These are phyloP conservation scores for Santalum album DNA, from an alignment of 164 flowering plant genomes.

Conservation along the genomic window DNA sequence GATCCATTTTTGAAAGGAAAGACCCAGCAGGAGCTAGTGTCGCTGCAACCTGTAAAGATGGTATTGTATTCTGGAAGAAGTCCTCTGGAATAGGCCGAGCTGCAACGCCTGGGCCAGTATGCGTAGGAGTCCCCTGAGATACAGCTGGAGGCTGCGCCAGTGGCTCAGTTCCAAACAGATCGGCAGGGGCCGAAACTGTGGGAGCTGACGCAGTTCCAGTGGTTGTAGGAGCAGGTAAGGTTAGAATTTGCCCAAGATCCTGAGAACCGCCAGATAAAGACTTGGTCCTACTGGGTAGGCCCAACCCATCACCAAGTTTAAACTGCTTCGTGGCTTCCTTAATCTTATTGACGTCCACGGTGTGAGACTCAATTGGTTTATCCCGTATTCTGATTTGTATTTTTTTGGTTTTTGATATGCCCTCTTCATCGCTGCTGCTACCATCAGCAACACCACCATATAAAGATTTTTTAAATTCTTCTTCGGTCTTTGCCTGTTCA, in stretches of 20 bases:
- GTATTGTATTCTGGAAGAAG: slow-evolving; percentile 89
- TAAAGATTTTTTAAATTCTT: slow-evolving; percentile 84
- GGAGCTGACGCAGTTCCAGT: slow-evolving; percentile 23
- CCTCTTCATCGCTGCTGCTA: slow-evolving; percentile 94
- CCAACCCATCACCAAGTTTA: slow-evolving; percentile 76
- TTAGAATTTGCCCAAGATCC: slow-evolving; percentile 44
- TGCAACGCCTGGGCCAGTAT: slow-evolving; percentile 43
- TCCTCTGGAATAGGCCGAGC: slow-evolving; percentile 95
- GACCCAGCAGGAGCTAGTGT: slow-evolving; percentile 72
- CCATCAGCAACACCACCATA: slow-evolving; percentile 71
- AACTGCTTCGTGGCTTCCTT: slow-evolving; percentile 93
- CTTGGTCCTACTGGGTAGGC: slow-evolving; percentile 62
- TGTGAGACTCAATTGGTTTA: slow-evolving; percentile 62
- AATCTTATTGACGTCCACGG: slow-evolving; percentile 89
- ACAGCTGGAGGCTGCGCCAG: slow-evolving; percentile 34
- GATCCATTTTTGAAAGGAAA: slow-evolving; percentile 45
- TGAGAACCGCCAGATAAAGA: slow-evolving; percentile 56
- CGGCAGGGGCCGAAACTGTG: slow-evolving; percentile 35
- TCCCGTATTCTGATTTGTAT: slow-evolving; percentile 80
- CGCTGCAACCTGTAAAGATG: slow-evolving; percentile 86
- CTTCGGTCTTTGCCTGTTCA: slow-evolving; percentile 92
- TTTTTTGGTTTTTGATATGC: slow-evolving; percentile 58
- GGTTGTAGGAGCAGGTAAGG: slow-evolving; percentile 36
- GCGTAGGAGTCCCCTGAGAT: slow-evolving; percentile 30
- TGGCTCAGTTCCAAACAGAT: slow-evolving; percentile 58